Base-by-base conservation (phyloP, 345 rosid genomes). In the Dimocarpus longan region DNA sequence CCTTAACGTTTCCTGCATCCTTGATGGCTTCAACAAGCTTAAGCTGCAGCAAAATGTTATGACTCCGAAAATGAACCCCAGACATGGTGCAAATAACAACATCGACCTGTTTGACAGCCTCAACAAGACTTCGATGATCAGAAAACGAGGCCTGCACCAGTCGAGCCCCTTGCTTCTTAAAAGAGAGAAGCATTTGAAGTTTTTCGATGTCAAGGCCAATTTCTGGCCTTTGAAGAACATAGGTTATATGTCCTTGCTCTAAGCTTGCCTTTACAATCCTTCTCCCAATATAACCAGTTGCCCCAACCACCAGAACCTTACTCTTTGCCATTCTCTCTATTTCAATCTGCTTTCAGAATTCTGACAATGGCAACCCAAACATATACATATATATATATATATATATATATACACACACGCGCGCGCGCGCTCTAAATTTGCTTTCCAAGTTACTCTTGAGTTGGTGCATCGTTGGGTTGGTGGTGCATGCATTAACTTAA, bases 1-100 rank as follows among this genome's bases (percentile, higher is more conserved):
- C 95, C 93, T 89, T 88, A 21, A 91, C 75, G 9, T 91, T 91
- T 54, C 93, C 93, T 0, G 95, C 95, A 74, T 87, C 86, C 71
- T 87, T 90, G 82, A 91, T 91, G 79, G 95, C 95, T 1, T 88
- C 86, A 6, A 88, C 92, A 24, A 91, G 88, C 75, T 83, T 82
- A 74, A 90, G 88, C 87, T 91, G 95, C 81, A 87, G 12, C 69
- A 86, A 15, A 57, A 91, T 43, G 76, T 85, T 91, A 77, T 90
- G 95, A 70, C 82, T 80, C 67, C 90, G 77, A 46, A 89, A 91
- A 56, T 87, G 92, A 39, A 86, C 95, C 0, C 93, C 95, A 0
- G 95, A 91, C 80, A 91, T 82, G 83, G 95, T 81, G 77, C 86
- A 87, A 39, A 91, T 87, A 66, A 90, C 91, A 1, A 90, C 93